Conservation (phyloP, 495 filamentous ascomycete species). For the Aspergillus coremiiformis region DNA sequence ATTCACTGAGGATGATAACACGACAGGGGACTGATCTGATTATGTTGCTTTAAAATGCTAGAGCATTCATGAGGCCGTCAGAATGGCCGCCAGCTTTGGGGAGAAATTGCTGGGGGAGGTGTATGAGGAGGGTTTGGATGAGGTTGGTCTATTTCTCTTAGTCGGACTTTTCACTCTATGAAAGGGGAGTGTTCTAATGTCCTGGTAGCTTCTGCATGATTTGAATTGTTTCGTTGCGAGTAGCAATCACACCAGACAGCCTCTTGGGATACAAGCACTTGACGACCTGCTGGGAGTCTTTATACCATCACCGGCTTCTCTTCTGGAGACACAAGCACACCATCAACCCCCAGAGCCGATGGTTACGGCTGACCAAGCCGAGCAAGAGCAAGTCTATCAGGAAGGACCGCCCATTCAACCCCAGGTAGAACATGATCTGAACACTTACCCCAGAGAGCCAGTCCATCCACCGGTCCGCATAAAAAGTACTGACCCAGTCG, state of each 20-base stretch:
- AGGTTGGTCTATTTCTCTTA: slow-evolving; percentile 45
- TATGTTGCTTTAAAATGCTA: background rate
- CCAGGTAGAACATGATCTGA: slow-evolving; percentile 1
- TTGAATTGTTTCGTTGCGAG: slow-evolving; percentile 21
- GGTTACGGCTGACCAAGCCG: slow-evolving; percentile 1
- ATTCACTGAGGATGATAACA: background rate
- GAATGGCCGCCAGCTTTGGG: slow-evolving; percentile 45
- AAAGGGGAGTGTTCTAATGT: background rate
- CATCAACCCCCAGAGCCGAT: background rate
- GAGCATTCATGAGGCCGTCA: slow-evolving; percentile 5
- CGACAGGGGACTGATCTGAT: too few relatives aligned
- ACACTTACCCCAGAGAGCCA: slow-evolving; percentile 5
- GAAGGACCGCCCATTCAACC: background rate
- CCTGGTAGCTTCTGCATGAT: slow-evolving; percentile 41
- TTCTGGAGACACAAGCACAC: background rate
- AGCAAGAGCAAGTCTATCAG: slow-evolving; percentile 2
- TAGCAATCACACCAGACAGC: slow-evolving; percentile 2
- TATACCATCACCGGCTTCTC: slow-evolving; percentile 16
- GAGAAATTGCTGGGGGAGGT: slow-evolving; percentile 57
- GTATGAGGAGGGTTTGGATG: slow-evolving; percentile 54
- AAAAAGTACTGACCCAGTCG: slow-evolving; percentile 35
- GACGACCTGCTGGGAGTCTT: slow-evolving; percentile 45
- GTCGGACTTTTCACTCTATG: too few relatives aligned
- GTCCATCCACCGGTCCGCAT: slow-evolving; percentile 7
- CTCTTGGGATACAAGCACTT: slow-evolving; percentile 39